Conservation (phyloP, 2,329 filamentous ascomycete species). For the Cercospora citrullina region DNA sequence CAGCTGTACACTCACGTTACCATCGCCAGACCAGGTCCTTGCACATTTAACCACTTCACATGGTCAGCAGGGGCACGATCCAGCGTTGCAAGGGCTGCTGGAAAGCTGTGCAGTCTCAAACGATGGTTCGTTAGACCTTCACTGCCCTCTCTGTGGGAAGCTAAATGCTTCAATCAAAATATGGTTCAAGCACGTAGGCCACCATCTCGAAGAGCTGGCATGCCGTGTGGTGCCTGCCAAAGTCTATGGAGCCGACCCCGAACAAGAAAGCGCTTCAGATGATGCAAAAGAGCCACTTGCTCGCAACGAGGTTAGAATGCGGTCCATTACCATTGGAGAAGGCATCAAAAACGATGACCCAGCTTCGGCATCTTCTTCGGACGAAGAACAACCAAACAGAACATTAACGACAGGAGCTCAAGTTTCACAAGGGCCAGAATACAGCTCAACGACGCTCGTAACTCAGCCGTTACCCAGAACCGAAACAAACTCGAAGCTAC, state of each 20-base stretch:
- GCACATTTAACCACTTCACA: background rate
- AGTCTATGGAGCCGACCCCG: background rate
- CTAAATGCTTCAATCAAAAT: background rate
- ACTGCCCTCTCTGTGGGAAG: background rate
- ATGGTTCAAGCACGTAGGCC: conserved; percentile 7
- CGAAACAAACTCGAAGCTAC: too few species aligned
- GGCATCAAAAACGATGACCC: too few species aligned
- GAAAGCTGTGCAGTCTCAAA: background rate
- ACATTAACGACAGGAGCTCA: too few species aligned
- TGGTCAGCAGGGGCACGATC: too few species aligned
- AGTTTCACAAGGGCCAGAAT: too few species aligned
- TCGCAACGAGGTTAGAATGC: background rate
- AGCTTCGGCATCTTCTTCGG: too few species aligned
- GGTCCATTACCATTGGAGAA: too few species aligned
- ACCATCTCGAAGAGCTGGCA: conserved; percentile 5
- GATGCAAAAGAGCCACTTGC: background rate
- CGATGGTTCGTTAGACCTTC: background rate
- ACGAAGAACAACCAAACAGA: too few species aligned
- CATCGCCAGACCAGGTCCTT: background rate
- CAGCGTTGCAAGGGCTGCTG: background rate
- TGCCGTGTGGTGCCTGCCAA: background rate
- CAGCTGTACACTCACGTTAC: background rate
- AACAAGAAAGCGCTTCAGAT: background rate
- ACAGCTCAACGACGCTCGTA: too few species aligned
- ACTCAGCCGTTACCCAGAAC: too few species aligned